Percentiles rank a stretch among this genome's conserved stretches.
phyloP scores from a whole-genome alignment of 2,329 filamentous ascomycete species.

The Cladophialophora yegresii region DNA sequence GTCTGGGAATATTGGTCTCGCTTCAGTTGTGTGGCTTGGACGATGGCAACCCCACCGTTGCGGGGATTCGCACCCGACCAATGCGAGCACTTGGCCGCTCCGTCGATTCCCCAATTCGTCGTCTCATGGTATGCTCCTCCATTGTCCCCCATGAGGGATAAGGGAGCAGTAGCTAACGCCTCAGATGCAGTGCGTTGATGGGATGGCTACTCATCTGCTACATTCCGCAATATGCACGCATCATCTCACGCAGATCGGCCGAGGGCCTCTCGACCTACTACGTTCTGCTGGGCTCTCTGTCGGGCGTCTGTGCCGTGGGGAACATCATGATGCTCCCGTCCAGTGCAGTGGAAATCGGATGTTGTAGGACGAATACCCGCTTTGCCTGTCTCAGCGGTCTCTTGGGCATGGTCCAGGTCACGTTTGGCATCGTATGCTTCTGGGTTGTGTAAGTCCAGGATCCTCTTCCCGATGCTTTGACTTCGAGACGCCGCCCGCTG shows the following conservation, averaged over 20 bases:
- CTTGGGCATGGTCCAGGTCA: slow-evolving; percentile 23
- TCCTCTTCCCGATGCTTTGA: neutral
- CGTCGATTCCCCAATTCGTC: slow-evolving; percentile 21
- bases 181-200: slow-evolving; percentile 18
- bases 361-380: slow-evolving; percentile 22
- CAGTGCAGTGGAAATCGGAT: slow-evolving; percentile 24
- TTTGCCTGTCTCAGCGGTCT: slow-evolving; percentile 24
- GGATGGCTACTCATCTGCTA: slow-evolving; percentile 27
- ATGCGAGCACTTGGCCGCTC: slow-evolving; percentile 18
- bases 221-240: slow-evolving; percentile 22
- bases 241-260: slow-evolving; percentile 21
- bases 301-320: slow-evolving; percentile 24
- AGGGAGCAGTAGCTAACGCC: neutral
- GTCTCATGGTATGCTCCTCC: slow-evolving; percentile 19
- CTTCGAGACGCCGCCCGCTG: neutral
- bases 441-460: slow-evolving; percentile 20
- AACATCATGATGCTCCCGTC: slow-evolving; percentile 28
- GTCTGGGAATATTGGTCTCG: neutral
- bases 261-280: slow-evolving; percentile 25
- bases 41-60: slow-evolving; percentile 9
- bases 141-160: neutral
- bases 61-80: slow-evolving; percentile 16
- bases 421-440: slow-evolving; percentile 23
- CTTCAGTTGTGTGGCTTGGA: neutral
- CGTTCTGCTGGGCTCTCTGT: slow-evolving; percentile 23